Percentiles rank a stretch among this genome's conserved stretches.
Evolutionary conservation across 2,329 filamentous ascomycete species (phyloP).

Genomic region (Phaeomoniella chlamydospora): DNA sequence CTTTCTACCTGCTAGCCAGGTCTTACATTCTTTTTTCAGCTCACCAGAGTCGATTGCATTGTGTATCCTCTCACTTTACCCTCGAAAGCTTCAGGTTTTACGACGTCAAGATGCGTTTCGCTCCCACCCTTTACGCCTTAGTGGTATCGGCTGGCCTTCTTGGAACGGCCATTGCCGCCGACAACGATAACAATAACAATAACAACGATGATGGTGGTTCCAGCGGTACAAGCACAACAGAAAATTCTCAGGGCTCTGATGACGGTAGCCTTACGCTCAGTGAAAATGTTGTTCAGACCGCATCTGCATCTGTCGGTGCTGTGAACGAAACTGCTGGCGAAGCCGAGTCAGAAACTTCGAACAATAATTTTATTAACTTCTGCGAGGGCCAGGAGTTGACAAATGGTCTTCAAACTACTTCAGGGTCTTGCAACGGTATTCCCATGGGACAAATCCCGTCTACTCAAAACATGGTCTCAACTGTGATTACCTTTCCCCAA

Average conservation of each 20-base stretch:
- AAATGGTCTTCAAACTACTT: conserved; percentile 35
- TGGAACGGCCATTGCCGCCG: conserved; percentile 5
- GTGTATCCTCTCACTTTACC: conserved; percentile 1
- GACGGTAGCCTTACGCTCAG: conserved; percentile 15
- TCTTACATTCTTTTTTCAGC: conserved; percentile 1
- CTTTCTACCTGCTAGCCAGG: conserved; percentile 1
- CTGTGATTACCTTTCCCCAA: conserved; percentile 33
- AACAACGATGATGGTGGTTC: conserved; percentile 4
- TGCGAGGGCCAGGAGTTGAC: conserved; percentile 39
- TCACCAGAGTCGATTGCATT: background rate
- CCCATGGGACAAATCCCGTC: conserved; percentile 44
- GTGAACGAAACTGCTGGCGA: conserved; percentile 17
- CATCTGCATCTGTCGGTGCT: conserved; percentile 24
- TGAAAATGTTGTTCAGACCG: conserved; percentile 26
- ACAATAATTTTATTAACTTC: conserved; percentile 44
- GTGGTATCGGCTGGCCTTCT: conserved; percentile 5
- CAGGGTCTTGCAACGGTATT: conserved; percentile 42
- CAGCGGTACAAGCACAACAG: conserved; percentile 1
- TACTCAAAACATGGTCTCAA: conserved; percentile 37
- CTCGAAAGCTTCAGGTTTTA: conserved; percentile 1
- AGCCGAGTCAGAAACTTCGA: conserved; percentile 2
- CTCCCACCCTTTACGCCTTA: conserved; percentile 3
- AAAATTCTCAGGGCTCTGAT: background rate
- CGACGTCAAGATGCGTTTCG: conserved; percentile 4
- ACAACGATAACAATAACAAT: conserved; percentile 9